phyloP scores from a whole-genome alignment of 2,329 filamentous ascomycete species.

The Cladosporium sp. region DNA sequence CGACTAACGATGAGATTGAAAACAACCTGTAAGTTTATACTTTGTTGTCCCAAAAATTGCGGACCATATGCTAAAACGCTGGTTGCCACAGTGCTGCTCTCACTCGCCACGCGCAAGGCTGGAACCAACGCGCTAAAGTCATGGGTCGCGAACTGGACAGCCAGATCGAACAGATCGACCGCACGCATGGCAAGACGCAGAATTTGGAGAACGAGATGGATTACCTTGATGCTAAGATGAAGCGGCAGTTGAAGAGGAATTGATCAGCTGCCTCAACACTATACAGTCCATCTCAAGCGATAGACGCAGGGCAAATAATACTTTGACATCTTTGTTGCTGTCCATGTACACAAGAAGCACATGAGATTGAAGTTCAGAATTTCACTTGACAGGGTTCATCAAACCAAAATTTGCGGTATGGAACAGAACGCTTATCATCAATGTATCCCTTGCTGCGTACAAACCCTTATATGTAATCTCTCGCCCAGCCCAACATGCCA shows the following conservation, averaged over 20 bases:
- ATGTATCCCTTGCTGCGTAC: too few species aligned
- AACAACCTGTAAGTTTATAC: constrained; percentile 30
- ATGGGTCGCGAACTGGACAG: constrained; percentile 71
- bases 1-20: constrained; percentile 50
- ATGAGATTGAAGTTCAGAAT: too few species aligned
- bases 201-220: constrained; percentile 5
- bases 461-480: too few species aligned
- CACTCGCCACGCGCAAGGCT: constrained; percentile 58
- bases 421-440: too few species aligned
- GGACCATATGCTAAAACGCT: constrained; percentile 33
- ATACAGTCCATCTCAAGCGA: too few species aligned
- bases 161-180: constrained; percentile 73
- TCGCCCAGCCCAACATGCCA: neutral
- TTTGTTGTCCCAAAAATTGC: neutral
- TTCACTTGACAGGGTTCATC: too few species aligned
- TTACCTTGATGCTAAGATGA: constrained; percentile 5
- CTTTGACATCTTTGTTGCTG: too few species aligned
- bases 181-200: constrained; percentile 67
- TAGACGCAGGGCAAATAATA: too few species aligned
- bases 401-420: too few species aligned
- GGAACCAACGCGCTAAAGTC: constrained; percentile 69
- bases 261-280: neutral
- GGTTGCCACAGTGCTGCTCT: constrained; percentile 46
- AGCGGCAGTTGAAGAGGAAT: constrained; percentile 6
- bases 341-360: too few species aligned